phyloP scores from a whole-genome alignment of 2,329 filamentous ascomycete species.

The Calycina herbarum region DNA sequence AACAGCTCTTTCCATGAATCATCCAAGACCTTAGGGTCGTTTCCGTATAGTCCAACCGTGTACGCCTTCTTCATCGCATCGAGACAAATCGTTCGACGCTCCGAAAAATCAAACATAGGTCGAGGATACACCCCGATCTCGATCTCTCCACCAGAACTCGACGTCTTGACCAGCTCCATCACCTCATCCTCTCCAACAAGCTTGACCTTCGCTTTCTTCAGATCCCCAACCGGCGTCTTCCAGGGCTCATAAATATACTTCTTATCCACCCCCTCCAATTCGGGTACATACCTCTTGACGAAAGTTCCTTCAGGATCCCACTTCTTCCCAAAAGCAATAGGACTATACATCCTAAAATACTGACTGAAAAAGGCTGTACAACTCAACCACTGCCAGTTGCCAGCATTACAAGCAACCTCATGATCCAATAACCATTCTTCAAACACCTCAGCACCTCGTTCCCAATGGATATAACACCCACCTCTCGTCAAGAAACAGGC shows the following conservation, averaged over 20 bases:
- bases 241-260: slow-evolving; percentile 81
- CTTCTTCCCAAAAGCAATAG: slow-evolving; percentile 71
- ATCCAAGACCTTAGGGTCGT: slow-evolving; percentile 60
- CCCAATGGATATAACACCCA: slow-evolving; percentile 78
- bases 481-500: slow-evolving; percentile 80
- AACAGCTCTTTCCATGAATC: slow-evolving; percentile 56
- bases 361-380: slow-evolving; percentile 75
- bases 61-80: slow-evolving; percentile 14
- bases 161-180: not conserved
- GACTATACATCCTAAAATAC: slow-evolving; percentile 70
- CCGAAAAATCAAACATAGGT: slow-evolving; percentile 8
- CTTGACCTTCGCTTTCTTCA: slow-evolving; percentile 45
- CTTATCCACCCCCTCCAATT: slow-evolving; percentile 59
- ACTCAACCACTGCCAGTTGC: slow-evolving; percentile 77
- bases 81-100: slow-evolving; percentile 5
- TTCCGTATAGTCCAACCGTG: slow-evolving; percentile 60
- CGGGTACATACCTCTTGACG: slow-evolving; percentile 66
- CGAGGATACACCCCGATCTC: not conserved
- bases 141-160: not conserved
- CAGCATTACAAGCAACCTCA: slow-evolving; percentile 70
- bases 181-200: not conserved
- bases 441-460: slow-evolving; percentile 76
- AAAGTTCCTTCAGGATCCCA: slow-evolving; percentile 71
- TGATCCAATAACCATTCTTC: slow-evolving; percentile 76
- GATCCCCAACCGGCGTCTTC: slow-evolving; percentile 68